Evolutionary conservation across 495 filamentous ascomycete genomes (phyloP).

Genomic region (Friedmanniomyces endolithicus): DNA sequence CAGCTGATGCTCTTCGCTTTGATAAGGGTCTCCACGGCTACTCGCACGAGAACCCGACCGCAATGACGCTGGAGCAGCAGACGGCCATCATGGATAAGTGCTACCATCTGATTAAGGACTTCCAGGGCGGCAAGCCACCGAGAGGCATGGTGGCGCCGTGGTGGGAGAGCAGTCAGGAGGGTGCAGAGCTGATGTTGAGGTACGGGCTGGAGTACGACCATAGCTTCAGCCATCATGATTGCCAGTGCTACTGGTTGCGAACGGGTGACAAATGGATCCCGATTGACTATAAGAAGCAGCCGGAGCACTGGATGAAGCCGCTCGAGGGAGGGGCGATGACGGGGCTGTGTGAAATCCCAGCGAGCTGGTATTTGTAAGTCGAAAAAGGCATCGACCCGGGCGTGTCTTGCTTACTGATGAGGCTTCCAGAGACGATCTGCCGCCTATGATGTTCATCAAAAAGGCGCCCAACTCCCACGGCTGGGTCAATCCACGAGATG

Average conservation of each 20-base stretch:
- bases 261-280: conserved; percentile 36
- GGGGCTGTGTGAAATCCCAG: conserved; percentile 45
- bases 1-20: too few relatives aligned
- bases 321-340: conserved; percentile 34
- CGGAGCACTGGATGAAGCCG: conserved; percentile 46
- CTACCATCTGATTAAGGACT: conserved; percentile 56
- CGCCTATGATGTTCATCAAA: conserved; percentile 49
- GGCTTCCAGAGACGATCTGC: conserved; percentile 23
- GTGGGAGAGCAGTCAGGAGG: conserved; percentile 42
- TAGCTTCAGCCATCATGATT: conserved; percentile 43
- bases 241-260: conserved; percentile 43
- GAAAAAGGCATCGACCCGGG: too few relatives aligned
- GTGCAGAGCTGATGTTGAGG: conserved; percentile 36
- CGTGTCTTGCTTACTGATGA: neutral
- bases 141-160: conserved; percentile 48
- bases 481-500: conserved; percentile 43
- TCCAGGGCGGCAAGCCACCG: conserved; percentile 59
- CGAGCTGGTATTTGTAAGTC: conserved; percentile 40
- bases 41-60: conserved; percentile 60
- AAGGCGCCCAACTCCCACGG: conserved; percentile 42
- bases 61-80: conserved; percentile 65
- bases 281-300: conserved; percentile 41
- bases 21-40: conserved; percentile 49
- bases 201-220: conserved; percentile 35
- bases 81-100: conserved; percentile 61